Evolutionary conservation across 768 basidiomycete genomes (phyloP), one percentile per base, ranked within the genome.

Genomic region (Megacollybia marginata): DNA sequence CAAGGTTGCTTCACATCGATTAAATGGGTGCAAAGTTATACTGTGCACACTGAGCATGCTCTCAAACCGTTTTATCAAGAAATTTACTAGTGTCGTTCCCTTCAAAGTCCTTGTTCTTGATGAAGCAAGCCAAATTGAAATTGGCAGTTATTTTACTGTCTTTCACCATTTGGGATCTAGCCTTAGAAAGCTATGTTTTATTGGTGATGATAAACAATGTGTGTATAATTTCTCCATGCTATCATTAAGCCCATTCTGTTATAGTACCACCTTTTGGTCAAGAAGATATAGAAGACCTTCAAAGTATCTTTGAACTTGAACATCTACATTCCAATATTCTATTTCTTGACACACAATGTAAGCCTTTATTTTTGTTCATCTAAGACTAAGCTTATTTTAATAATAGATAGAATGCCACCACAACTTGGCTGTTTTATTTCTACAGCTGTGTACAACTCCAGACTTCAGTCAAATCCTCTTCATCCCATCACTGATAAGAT

Each of bases 31-130:
- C 36, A 67, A 75, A 54, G 83, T 91, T 16, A 71, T 90, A 16
- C 73, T 92, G 1, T 88, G 85, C 59, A 92, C 90, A 18, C 64
- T 90, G 0, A 76, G 76, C 64, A 92, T 91, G 86, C 74, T 92
- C 3, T 81, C 86, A 0, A 75, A 68, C 48, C 2, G 0, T 0
- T 4, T 11, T 0, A 59, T 78, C 16, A 7, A 2, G 1, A 67
- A 57, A 46, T 75, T 78, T 46, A 63, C 64, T 0, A 47, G 45
- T 16, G 48, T 55, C 23, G 60, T 73, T 44, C 78, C 80, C 19
- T 43, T 83, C 40, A 65, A 67, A 4, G 75, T 69, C n/a, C 62
- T 83, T 34, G 57, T 83, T 32, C 60, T 85, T 49, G 82, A 85
- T 74, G 82, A 85, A 62, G 82, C 82, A 1, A 80, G 78, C 56